phyloP scores from a whole-genome alignment of 176 grass and related monocot genomes.

The Musa schizocarpa region DNA sequence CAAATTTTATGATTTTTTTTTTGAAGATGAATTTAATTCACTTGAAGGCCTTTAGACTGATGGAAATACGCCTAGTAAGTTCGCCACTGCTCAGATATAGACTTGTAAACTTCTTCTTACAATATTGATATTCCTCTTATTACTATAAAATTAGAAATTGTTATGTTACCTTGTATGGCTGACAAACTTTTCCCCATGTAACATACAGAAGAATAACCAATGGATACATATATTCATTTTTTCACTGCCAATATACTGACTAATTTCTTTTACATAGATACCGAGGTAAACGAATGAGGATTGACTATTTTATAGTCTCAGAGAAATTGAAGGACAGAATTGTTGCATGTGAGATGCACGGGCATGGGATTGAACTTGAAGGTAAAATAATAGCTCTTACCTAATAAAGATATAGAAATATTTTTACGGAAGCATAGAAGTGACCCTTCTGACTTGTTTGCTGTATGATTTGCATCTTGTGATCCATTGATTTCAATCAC shows the following conservation, averaged over 20 bases:
- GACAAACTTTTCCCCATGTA: neutral
- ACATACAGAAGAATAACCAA: neutral
- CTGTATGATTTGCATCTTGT: neutral
- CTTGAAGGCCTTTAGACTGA: neutral
- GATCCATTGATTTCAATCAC: neutral
- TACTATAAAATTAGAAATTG: neutral
- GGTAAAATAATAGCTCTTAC: constrained; percentile 28
- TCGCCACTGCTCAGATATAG: neutral
- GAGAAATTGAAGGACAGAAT: constrained; percentile 60
- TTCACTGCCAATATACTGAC: neutral
- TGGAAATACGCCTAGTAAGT: neutral
- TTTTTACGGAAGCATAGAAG: neutral
- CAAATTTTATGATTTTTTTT: too few species aligned
- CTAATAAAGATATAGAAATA: neutral
- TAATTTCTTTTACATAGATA: constrained; percentile 39
- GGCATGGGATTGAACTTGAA: constrained; percentile 86
- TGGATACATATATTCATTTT: neutral
- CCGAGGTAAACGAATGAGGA: constrained; percentile 88
- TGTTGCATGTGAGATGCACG: constrained; percentile 69
- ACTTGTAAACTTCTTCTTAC: neutral
- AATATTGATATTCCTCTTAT: neutral
- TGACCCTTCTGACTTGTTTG: neutral
- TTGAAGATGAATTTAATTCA: neutral
- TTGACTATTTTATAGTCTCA: constrained; percentile 86
- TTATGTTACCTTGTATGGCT: neutral